Percentiles rank a stretch among this genome's conserved stretches.
Conservation (phyloP, 139 green algal species). For the Chlamydomonas asymmetrica region DNA sequence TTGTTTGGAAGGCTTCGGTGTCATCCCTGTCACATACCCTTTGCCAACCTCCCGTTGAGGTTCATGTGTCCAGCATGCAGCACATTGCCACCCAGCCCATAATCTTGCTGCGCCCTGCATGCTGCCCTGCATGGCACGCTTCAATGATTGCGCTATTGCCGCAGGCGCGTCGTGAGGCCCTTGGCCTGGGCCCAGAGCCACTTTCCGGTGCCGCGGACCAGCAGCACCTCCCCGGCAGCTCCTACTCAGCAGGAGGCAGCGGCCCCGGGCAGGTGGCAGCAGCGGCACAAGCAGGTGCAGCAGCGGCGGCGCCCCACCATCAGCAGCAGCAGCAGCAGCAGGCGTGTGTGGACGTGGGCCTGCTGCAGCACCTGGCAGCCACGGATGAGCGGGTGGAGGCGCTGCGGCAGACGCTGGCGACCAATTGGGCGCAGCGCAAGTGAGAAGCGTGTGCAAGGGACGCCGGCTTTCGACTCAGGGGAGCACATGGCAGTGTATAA, state of each 20-base stretch:
- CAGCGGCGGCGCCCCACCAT: background rate
- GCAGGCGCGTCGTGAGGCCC: background rate
- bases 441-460: background rate
- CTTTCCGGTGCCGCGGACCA: background rate
- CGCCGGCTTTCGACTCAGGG: too few species aligned
- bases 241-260: too few species aligned
- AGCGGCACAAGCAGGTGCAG: background rate
- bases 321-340: background rate
- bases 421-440: background rate
- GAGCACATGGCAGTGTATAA: too few species aligned
- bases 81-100: too few species aligned
- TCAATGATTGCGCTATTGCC: too few species aligned
- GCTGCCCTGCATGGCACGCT: too few species aligned
- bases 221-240: background rate
- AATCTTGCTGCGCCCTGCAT: too few species aligned
- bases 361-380: constrained; percentile 9
- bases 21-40: too few species aligned
- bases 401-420: constrained; percentile 1
- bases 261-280: too few species aligned
- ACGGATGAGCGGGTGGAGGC: constrained; percentile 16
- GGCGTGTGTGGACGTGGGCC: constrained; percentile 9
- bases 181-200: background rate
- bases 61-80: too few species aligned
- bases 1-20: too few species aligned
- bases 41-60: too few species aligned